A percentile compares a stretch with the other conserved stretches of the same genome.
Evolutionary conservation across 192 early-diverging fungal species (phyloP).

Genomic region (Mortierella hygrophila): DNA sequence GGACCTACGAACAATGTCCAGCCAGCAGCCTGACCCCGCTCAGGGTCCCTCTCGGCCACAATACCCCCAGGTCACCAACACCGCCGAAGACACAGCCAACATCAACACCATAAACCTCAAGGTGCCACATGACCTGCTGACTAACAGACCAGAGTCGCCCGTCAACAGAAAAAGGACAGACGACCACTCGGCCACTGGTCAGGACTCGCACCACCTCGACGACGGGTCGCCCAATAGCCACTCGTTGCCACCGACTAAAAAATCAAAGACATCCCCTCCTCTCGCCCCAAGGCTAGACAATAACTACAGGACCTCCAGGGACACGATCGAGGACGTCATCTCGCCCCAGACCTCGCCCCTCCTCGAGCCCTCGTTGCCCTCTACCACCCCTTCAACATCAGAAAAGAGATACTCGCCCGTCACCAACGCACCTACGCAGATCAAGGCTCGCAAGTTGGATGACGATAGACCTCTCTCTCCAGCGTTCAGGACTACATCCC

Average conservation of each 20-base stretch:
- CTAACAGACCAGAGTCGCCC: slow-evolving; percentile 38
- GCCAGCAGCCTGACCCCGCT: neutral
- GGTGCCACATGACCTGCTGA: slow-evolving; percentile 11
- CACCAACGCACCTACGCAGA: slow-evolving; percentile 12
- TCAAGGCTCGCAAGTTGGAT: slow-evolving; percentile 39
- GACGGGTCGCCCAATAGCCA: slow-evolving; percentile 10
- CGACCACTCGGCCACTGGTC: slow-evolving; percentile 19
- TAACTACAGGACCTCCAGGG: slow-evolving; percentile 17
- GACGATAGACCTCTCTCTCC: slow-evolving; percentile 28
- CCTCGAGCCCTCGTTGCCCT: slow-evolving; percentile 26
- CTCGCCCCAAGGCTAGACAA: slow-evolving; percentile 4
- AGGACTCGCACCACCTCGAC: slow-evolving; percentile 9
- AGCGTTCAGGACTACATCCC: slow-evolving; percentile 5
- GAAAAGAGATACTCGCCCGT: slow-evolving; percentile 44
- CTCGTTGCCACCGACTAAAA: slow-evolving; percentile 37
- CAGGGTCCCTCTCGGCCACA: neutral
- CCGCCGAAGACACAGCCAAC: neutral
- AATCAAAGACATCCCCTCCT: slow-evolving; percentile 44
- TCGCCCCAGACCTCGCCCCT: slow-evolving; percentile 43
- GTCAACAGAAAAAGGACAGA: slow-evolving; percentile 45
- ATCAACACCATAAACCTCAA: slow-evolving; percentile 1
- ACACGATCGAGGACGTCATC: slow-evolving; percentile 19
- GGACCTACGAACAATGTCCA: neutral
- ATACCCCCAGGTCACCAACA: neutral
- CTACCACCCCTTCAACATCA: neutral